Evolutionary conservation across 2,329 filamentous ascomycete genomes (phyloP), one percentile per base, ranked within the genome.

Genomic region (Pleomassaria siparia): DNA sequence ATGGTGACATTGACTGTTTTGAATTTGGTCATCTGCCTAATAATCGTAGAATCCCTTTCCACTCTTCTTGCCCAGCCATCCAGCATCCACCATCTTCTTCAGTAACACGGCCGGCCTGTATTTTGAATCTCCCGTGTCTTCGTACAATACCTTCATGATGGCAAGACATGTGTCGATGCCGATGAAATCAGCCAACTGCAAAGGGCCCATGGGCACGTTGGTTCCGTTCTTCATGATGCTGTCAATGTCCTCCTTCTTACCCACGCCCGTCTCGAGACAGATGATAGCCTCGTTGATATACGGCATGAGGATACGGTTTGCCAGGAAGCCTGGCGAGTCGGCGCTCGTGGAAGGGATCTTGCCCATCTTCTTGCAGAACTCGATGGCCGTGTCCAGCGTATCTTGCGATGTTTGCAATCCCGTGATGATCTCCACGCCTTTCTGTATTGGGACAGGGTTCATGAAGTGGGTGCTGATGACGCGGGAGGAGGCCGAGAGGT

Each of bases 201-300:
- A 78, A 9, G 94, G 94, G 0, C 94, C 94, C 94, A 99, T 99
- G 20, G 94, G 94, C 32, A 99, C 94, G 67, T 96, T 96, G 18
- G 94, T 99, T 39, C 94, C 94, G 62, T 96, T 96, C 82, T 96
- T 97, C 94, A 99, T 99, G 63, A 99, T 99, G 56, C 82, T 86
- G 67, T 99, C 94, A 57, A 99, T 99, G 55, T 92, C 88, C 65
- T 97, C 91, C 59, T 88, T 87, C 55, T 83, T 81, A 15, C 94
- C 94, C 0, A 99, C 85, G 2, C 89, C 89, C 0, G 94, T 96
- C 75, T 99, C 94, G 12, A 99, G 79, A 72, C 94, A 99, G 55
- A 96, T 92, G 59, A 99, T 80, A 8, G 95, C 94, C 75, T 99
- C 94, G 70, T 99, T 99, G 77, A 99, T 96, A 70, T 99, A 99